These are phyloP conservation scores for Neofusicoccum ribis DNA, from an alignment of 2,329 filamentous ascomycete species.

Conservation along the genomic window DNA sequence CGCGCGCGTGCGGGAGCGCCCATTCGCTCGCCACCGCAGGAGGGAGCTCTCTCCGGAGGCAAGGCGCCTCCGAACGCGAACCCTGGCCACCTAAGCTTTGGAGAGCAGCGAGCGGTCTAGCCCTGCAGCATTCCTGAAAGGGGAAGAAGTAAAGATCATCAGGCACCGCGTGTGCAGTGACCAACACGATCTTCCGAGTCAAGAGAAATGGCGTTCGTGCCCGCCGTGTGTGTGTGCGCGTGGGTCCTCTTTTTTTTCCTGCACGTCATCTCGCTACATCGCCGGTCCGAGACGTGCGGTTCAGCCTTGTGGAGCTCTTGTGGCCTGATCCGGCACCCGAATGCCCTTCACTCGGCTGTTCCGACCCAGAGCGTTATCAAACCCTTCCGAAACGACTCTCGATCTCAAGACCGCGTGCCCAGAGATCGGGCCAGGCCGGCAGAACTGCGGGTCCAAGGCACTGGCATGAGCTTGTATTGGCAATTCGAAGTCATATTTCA, in stretches of 20 bases:
- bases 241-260: conserved; percentile 1
- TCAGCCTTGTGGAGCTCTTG: conserved; percentile 15
- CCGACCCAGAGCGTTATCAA: background rate
- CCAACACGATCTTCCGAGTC: conserved; percentile 11
- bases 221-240: background rate
- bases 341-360: background rate
- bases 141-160: conserved; percentile 5
- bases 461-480: background rate
- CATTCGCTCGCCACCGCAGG: background rate
- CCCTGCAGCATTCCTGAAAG: background rate
- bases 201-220: conserved; percentile 1
- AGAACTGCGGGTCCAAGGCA: background rate
- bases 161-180: conserved; percentile 6
- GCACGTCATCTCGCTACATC: conserved; percentile 15
- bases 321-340: conserved; percentile 1
- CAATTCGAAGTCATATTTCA: background rate
- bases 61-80: background rate
- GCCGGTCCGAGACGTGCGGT: conserved; percentile 5
- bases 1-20: no score
- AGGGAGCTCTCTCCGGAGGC: background rate
- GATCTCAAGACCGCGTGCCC: background rate
- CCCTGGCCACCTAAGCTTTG: background rate
- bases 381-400: background rate
- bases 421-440: background rate
- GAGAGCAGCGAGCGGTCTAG: background rate